Conservation (phyloP, 140 eudicot species). For the Bidens hawaiensis region DNA sequence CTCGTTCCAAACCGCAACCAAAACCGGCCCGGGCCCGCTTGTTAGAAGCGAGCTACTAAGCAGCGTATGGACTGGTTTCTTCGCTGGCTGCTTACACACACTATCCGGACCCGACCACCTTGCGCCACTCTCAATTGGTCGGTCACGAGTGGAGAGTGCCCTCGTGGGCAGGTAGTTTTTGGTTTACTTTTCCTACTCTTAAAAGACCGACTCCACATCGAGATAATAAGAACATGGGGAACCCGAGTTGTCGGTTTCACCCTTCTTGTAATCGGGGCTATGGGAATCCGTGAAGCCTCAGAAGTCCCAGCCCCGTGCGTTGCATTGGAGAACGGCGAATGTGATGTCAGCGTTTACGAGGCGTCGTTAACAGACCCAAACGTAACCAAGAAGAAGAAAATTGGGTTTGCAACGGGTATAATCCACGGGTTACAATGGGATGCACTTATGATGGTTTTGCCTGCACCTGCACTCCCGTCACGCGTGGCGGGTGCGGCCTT, state of each 20-base stretch:
- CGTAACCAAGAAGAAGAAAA: constrained; percentile 63
- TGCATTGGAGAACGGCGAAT: constrained; percentile 76
- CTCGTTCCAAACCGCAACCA: constrained; percentile 54
- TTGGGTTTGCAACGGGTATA: constrained; percentile 90
- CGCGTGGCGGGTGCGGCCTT: constrained; percentile 93
- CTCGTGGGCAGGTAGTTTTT: constrained; percentile 74
- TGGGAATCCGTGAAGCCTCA: constrained; percentile 94
- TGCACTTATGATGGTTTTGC: constrained; percentile 91
- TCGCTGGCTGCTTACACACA: constrained; percentile 95
- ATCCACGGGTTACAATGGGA: constrained; percentile 97
- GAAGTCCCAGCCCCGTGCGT: constrained; percentile 74
- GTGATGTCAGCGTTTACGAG: constrained; percentile 67
- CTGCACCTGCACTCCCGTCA: constrained; percentile 98
- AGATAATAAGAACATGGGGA: constrained; percentile 85
- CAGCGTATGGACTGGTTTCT: constrained; percentile 95
- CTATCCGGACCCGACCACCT: constrained; percentile 94
- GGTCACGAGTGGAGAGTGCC: constrained; percentile 80
- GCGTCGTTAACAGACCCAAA: constrained; percentile 37
- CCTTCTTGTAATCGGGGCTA: constrained; percentile 83
- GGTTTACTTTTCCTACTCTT: constrained; percentile 69
- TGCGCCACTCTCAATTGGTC: constrained; percentile 79
- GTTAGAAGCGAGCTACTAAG: constrained; percentile 55
- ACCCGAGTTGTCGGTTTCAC: constrained; percentile 86
- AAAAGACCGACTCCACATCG: constrained; percentile 95
- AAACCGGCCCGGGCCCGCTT: constrained; percentile 35